Evolutionary conservation across 768 basidiomycete genomes (phyloP).

Genomic region (Amanita pallidorosea): DNA sequence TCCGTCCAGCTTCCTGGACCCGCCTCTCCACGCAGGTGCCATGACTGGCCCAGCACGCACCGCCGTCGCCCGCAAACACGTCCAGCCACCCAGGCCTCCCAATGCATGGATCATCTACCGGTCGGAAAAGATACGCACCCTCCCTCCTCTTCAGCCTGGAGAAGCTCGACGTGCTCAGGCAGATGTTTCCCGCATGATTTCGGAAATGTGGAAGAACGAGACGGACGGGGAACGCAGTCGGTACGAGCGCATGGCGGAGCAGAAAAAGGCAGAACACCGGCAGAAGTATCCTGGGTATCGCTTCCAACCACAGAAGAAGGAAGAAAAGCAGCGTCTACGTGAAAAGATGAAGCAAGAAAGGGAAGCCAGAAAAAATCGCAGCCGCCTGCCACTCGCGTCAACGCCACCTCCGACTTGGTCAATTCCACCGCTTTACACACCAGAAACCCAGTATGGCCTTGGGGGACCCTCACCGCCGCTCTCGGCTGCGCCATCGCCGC

Average conservation of each 20-base stretch:
- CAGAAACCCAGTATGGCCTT: slow-evolving; percentile 21
- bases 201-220: slow-evolving; percentile 55
- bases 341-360: slow-evolving; percentile 30
- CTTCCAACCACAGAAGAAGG: slow-evolving; percentile 45
- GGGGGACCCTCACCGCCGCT: slow-evolving; percentile 42
- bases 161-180: slow-evolving; percentile 40
- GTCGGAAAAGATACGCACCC: slow-evolving; percentile 38
- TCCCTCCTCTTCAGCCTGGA: slow-evolving; percentile 24
- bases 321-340: slow-evolving; percentile 30
- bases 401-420: slow-evolving; percentile 11
- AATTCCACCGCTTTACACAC: slow-evolving; percentile 13
- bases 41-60: slow-evolving; percentile 15
- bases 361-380: slow-evolving; percentile 12
- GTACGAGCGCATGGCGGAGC: slow-evolving; percentile 45
- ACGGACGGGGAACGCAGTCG: slow-evolving; percentile 30
- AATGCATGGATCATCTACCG: slow-evolving; percentile 84
- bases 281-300: slow-evolving; percentile 44
- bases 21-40: slow-evolving; percentile 6
- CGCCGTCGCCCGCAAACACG: slow-evolving; percentile 8
- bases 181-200: slow-evolving; percentile 53
- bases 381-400: slow-evolving; percentile 9
- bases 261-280: slow-evolving; percentile 40
- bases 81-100: slow-evolving; percentile 51
- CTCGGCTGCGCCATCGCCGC: slow-evolving; percentile 41
- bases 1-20: not conserved